A percentile compares a stretch with the other conserved stretches of the same genome.
Evolutionary conservation across 2,329 filamentous ascomycete genomes (phyloP).

Genomic region (Aureobasidium sp.): DNA sequence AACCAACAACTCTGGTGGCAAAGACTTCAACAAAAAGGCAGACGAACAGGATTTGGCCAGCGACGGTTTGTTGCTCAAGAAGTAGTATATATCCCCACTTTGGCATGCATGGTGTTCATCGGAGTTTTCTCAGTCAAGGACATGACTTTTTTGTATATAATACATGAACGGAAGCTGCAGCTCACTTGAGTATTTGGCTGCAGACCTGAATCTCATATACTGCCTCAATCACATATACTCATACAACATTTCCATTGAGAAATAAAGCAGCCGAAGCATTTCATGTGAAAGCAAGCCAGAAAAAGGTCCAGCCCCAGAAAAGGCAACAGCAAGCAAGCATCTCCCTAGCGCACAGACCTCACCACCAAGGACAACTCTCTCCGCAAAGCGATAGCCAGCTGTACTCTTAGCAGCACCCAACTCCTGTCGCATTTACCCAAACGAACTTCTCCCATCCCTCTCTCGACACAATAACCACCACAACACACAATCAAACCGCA

Average conservation of each 20-base stretch:
- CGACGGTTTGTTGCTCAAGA: constrained; percentile 3
- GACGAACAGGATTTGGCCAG: constrained; percentile 4
- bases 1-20: constrained; percentile 55
- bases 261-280: neutral
- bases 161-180: neutral
- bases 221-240: neutral
- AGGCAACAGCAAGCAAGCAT: neutral
- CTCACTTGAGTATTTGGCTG: neutral
- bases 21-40: constrained; percentile 21
- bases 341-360: neutral
- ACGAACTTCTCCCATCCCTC: neutral
- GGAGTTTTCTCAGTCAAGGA: neutral
- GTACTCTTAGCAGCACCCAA: neutral
- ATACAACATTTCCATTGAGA: neutral
- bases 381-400: constrained; percentile 3
- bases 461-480: neutral
- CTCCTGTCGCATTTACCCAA: neutral
- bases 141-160: neutral
- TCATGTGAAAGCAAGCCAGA: neutral
- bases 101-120: neutral
- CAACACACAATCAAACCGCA: neutral
- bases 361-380: neutral
- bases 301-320: neutral
- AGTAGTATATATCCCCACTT: neutral
- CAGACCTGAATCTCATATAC: too few relatives aligned